Evolutionary conservation across 768 basidiomycete genomes (phyloP), one percentile per base, ranked within the genome.

Genomic region (Lactarius hengduanensis): DNA sequence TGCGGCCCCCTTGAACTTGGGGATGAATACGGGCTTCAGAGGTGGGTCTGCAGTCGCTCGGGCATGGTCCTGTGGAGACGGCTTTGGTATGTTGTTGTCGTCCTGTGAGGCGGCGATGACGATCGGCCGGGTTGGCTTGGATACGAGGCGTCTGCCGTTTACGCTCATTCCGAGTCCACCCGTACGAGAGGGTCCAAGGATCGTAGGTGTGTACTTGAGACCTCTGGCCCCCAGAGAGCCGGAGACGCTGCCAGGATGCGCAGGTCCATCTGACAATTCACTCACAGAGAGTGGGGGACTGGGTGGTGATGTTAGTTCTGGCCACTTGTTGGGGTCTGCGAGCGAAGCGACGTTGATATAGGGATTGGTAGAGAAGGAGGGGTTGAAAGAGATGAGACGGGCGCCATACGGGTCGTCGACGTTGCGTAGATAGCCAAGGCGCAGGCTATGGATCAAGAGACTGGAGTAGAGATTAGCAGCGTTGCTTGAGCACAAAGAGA

Each of bases 141-240:
- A 58, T 41, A 9, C 63, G 34, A 57, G 62, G n/a, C 47, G 61
- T 22, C 54, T 65, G 0, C 86, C 94, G 32, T 83, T 78, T 3
- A 94, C 88, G 28, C 94, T 82, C 77, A 96, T 82, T 0, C 95
- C 95, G 1, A 90, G 74, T 0, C 83, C 91, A 4, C 91, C 92
- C 0, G 84, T 82, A 30, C 86, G 82, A 4, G 83, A 82, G 13
- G 79, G 79, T 4, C 87, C 92, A 82, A 95, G 88, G 73, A 97
- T 96, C 3, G 96, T 97, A 72, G 90, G 87, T 7, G 92, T 91
- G 76, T 96, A 89, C 73, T 89, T 91, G 69, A 97, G 81, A 16
- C 83, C 73, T 13, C 80, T 76, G 70, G 84, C 73, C 72, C 88
- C 75, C 76, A 84, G 76, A 78, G 82, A 70, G 76, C 83, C 70